Base-by-base conservation (phyloP, 495 filamentous ascomycete species). In the Arthonia radiata region DNA sequence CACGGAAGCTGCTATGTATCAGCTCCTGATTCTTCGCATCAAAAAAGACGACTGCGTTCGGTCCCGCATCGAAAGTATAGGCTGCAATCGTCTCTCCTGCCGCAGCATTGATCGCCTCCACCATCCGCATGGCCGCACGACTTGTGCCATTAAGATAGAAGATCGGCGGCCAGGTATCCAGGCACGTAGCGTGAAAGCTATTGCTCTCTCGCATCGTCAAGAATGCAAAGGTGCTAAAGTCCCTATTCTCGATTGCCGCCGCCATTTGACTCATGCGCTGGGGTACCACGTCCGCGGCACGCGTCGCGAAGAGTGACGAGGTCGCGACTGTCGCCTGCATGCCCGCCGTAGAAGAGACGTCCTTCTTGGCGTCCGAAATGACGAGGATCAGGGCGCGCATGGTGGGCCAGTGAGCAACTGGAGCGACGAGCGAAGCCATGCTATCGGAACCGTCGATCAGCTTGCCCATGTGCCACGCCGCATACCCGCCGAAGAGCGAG, bases 1-100 rank as follows among this genome's bases (percentile, higher is more conserved):
- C 37, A 46, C 67, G 67, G 44, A 93, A 70, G 2, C 63, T 61
- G 3, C 76, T 80, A 1, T 71, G 43, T 17, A 97, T 72, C 4
- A 59, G 43, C 14, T 52, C 59, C 26, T 67, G 62, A 38, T 82
- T 62, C 57, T 76, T 54, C 48, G 79, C 74, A 17, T 75, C 61
- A 35, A 81, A 93, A 49, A 94, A 99, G 23, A 99, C 67, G 16
- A 99, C 86, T 17, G 77, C 75, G 45, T 99, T 99, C 35, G 86
- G 89, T 24, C 86, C 86, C 1, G 86, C 86, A 48, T 99, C 86
- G 42, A 92, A 99, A 0, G 86, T 99, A 47, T 99, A 99, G 12
- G 86, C 83, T 6, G 73, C 76, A 3, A 93, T 60, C 1, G 56
- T 64, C 19, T 11, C 19, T 24, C 76, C 75, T 11, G 61, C 66